Conservation (phyloP, 495 filamentous ascomycete genomes). For the Platismatia glauca region DNA sequence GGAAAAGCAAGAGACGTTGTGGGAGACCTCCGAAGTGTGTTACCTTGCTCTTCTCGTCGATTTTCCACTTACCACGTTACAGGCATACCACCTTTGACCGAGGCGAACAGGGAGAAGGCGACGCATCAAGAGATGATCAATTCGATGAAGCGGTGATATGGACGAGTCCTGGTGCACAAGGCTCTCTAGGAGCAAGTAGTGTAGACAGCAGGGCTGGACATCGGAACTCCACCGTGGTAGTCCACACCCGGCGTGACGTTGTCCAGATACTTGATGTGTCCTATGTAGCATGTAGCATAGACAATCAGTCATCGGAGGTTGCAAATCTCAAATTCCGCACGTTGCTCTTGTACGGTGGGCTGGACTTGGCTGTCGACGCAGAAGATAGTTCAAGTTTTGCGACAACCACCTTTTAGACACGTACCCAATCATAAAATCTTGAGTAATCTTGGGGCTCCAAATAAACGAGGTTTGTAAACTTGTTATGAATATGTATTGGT, state of each 20-base stretch:
- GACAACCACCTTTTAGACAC: neutral
- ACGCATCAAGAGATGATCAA: slow-evolving; percentile 84
- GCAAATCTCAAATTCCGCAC: neutral
- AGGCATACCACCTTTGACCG: slow-evolving; percentile 72
- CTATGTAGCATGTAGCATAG: neutral
- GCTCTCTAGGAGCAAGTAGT: neutral
- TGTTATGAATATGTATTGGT: neutral
- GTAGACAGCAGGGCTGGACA: slow-evolving; percentile 4
- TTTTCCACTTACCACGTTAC: slow-evolving; percentile 10
- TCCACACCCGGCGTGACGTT: neutral
- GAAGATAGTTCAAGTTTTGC: neutral
- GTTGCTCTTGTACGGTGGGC: neutral
- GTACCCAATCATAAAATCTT: neutral
- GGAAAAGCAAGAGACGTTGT: slow-evolving; percentile 99
- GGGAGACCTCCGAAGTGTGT: slow-evolving; percentile 84
- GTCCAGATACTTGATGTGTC: neutral
- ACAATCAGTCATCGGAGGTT: neutral
- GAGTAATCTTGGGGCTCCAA: neutral
- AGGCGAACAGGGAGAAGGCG: slow-evolving; percentile 75
- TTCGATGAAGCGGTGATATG: slow-evolving; percentile 24
- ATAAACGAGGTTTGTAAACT: neutral
- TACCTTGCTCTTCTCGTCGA: neutral
- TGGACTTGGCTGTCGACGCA: neutral
- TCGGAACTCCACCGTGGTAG: neutral
- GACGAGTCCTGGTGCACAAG: neutral